Evolutionary conservation across 495 filamentous ascomycete species (phyloP).

Genomic region (Terfezia boudieri): DNA sequence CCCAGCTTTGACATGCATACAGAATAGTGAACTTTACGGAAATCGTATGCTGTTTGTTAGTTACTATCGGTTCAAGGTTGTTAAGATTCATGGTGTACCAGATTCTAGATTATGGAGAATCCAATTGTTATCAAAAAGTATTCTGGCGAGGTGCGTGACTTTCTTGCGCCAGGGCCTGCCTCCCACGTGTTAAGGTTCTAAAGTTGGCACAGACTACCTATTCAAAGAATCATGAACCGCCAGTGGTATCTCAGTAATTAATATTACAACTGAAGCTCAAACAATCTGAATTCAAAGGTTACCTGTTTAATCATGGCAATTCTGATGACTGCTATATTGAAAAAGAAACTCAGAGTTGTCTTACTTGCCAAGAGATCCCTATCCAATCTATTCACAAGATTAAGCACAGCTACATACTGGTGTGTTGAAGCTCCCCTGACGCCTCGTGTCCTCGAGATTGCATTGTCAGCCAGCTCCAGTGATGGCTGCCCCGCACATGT

Average conservation of each 20-base stretch:
- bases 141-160: neutral
- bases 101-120: slow-evolving; percentile 68
- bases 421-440: neutral
- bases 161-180: no score
- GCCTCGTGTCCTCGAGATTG: neutral
- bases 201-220: no score
- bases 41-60: slow-evolving; percentile 24
- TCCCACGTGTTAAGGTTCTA: no score
- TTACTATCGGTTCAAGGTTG: neutral
- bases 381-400: no score
- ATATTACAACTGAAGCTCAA: no score
- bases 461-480: neutral
- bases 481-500: neutral
- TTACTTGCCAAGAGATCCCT: no score
- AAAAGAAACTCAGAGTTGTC: no score
- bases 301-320: no score
- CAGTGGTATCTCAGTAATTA: no score
- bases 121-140: slow-evolving; percentile 54
- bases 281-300: no score
- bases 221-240: no score
- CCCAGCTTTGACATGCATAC: neutral
- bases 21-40: neutral
- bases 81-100: slow-evolving; percentile 31
- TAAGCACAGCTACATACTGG: neutral
- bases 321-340: no score